Conservation (phyloP, 2,329 filamentous ascomycete genomes). For the Boeremia exigua region DNA sequence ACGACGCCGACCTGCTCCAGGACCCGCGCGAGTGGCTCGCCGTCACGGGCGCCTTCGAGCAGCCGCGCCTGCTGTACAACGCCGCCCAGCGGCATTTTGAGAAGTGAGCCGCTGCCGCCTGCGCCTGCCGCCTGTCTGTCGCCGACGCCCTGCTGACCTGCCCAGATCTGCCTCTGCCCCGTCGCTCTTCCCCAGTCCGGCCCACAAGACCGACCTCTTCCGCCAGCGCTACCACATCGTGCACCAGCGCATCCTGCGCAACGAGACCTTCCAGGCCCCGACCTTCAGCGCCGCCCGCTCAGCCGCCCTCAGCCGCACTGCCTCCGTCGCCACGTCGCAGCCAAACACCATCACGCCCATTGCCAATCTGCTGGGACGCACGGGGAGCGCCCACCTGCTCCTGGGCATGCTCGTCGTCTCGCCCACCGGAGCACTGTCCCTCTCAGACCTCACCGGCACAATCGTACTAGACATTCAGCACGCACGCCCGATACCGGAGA, state of each 20-base stretch:
- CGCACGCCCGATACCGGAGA: slow-evolving; percentile 80
- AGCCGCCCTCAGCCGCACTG: slow-evolving; percentile 61
- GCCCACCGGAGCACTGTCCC: slow-evolving; percentile 79
- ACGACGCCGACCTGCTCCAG: slow-evolving; percentile 60
- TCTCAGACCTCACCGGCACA: slow-evolving; percentile 87
- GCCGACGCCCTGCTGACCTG: slow-evolving; percentile 17
- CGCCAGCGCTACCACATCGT: slow-evolving; percentile 91
- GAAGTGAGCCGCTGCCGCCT: slow-evolving; percentile 55
- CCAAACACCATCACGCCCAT: slow-evolving; percentile 89
- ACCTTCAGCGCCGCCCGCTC: slow-evolving; percentile 68
- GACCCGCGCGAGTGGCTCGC: slow-evolving; percentile 85
- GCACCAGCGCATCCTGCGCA: slow-evolving; percentile 88
- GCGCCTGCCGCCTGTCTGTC: too few species aligned
- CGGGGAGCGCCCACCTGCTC: slow-evolving; percentile 83
- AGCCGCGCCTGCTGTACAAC: slow-evolving; percentile 80
- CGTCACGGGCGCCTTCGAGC: slow-evolving; percentile 81
- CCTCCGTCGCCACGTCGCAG: slow-evolving; percentile 59
- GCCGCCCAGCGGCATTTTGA: slow-evolving; percentile 89
- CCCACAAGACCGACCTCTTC: slow-evolving; percentile 84
- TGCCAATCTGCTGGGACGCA: slow-evolving; percentile 75
- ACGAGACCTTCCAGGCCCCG: slow-evolving; percentile 89
- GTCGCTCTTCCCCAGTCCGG: slow-evolving; percentile 69
- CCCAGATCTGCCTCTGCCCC: slow-evolving; percentile 49
- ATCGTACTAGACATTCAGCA: slow-evolving; percentile 84
- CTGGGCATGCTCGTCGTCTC: slow-evolving; percentile 82